Evolutionary conservation across 192 early-diverging fungal genomes (phyloP).

Genomic region (Backusella tarrabulga): DNA sequence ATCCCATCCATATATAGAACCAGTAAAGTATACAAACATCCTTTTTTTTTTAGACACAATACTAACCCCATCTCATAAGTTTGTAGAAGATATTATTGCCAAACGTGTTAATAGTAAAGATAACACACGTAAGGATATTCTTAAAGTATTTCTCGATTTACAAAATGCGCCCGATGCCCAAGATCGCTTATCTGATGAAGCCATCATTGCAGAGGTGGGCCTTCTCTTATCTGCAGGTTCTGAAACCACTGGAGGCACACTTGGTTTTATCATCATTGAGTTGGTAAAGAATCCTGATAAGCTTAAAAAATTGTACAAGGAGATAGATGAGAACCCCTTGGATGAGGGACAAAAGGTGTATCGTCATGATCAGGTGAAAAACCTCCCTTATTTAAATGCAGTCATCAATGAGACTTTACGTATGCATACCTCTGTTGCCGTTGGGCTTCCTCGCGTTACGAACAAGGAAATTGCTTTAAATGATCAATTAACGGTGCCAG

Average conservation of each 20-base stretch:
- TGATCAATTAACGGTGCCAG: conserved; percentile 40
- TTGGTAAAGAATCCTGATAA: conserved; percentile 11
- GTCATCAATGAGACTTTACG: conserved; percentile 55
- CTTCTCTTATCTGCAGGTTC: conserved; percentile 40
- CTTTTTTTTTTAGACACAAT: not conserved
- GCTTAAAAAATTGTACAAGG: conserved; percentile 10
- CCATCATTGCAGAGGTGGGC: conserved; percentile 33
- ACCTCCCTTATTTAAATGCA: conserved; percentile 49
- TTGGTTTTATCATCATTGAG: conserved; percentile 27
- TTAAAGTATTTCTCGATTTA: conserved; percentile 46
- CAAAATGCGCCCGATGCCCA: conserved; percentile 24
- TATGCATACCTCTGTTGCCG: conserved; percentile 35
- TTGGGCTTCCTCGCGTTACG: conserved; percentile 36
- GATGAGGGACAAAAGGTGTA: not conserved
- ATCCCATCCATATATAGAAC: not conserved
- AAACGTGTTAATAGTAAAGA: not conserved
- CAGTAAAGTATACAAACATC: not conserved
- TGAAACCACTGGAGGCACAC: conserved; percentile 32
- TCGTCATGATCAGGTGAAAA: conserved; percentile 34
- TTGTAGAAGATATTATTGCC: conserved; percentile 16
- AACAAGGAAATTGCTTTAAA: conserved; percentile 38
- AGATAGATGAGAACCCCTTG: conserved; percentile 16
- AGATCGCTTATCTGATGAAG: conserved; percentile 40
- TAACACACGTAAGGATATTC: conserved; percentile 34
- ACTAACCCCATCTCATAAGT: conserved; percentile 4